Base-by-base conservation (phyloP, 192 early-diverging fungal species). In the Coemansia sp. region DNA sequence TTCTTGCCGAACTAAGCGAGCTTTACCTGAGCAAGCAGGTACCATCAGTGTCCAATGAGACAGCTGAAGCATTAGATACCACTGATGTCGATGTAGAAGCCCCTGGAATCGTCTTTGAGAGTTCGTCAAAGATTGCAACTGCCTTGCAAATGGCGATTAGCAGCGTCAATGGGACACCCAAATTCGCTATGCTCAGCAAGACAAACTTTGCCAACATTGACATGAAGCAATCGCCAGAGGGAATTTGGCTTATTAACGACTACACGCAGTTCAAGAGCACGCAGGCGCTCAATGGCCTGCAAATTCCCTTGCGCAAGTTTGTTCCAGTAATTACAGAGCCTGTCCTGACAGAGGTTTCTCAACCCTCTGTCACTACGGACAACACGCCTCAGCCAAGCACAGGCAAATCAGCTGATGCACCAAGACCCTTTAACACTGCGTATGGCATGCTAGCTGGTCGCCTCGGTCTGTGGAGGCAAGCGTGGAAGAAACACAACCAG, bases 251-350 rank as follows among this genome's bases (percentile, higher is more conserved):
- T 29, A 31, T 55, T 31, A 55, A 55, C 17, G 53, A 55, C 13
- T 55, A 55, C 24, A 55, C 20, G 53, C 20, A 55, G 53, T 55
- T 55, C 2, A 55, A 55, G 53, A 24, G 20, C 20, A 55, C 27
- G 17, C 53, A 55, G 12, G 24, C 53, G 27, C 53, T 55, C 8
- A 7, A 55, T 31, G 53, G 24, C 10, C 53, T 55, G 13, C 53
- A 24, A 55, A 15, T 55, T 55, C 24, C 53, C 3, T 24, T 0
- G 6, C 6, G 6, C 53, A 12, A 29, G 11, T 4, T 55, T 29
- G 24, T 31, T 15, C 53, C 53, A 46, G n/a, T n/a, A 0, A 46
- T 46, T 19, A 0, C 45, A 17, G 45, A 46, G 45, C 15, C 45
- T 19, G 15, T 19, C 6, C n/a, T 19, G 7, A 15, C n/a, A n/a